Conservation (phyloP, 1,139 yeast genomes). For the Protomyces gravidus region DNA sequence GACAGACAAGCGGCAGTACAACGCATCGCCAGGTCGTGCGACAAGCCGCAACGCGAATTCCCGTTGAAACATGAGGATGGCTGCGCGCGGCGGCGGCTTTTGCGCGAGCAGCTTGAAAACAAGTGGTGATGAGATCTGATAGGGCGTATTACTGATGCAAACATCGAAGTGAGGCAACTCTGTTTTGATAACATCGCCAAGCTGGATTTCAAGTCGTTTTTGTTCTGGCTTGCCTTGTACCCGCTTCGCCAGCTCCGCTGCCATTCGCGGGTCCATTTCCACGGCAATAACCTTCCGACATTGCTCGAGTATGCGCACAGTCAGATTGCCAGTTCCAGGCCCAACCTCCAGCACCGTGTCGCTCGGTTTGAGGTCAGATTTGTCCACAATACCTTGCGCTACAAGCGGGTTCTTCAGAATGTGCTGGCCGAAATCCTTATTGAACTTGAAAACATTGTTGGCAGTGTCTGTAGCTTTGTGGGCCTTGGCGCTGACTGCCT, state of each 20-base stretch:
- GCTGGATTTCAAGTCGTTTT: constrained; percentile 79
- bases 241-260: constrained; percentile 94
- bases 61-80: constrained; percentile 95
- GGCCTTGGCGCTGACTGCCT: constrained; percentile 16
- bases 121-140: constrained; percentile 93
- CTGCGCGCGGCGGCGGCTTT: constrained; percentile 91
- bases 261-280: constrained; percentile 99
- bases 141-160: constrained; percentile 95
- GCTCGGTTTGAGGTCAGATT: constrained; percentile 86
- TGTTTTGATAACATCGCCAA: constrained; percentile 95
- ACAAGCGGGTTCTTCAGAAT: constrained; percentile 91
- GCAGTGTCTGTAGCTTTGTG: constrained; percentile 26
- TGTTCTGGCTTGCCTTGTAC: constrained; percentile 94
- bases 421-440: constrained; percentile 96
- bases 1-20: constrained; percentile 89
- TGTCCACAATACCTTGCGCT: constrained; percentile 97
- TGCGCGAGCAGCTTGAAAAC: constrained; percentile 87
- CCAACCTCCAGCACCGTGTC: constrained; percentile 95
- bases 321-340: constrained; percentile 98
- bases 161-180: constrained; percentile 93
- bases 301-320: constrained; percentile 85
- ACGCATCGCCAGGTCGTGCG: constrained; percentile 91
- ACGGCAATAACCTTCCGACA: constrained; percentile 90
- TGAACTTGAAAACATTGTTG: constrained; percentile 49
- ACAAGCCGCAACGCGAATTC: constrained; percentile 89